phyloP scores from a whole-genome alignment of 805 yeast species.

The Isabelozyma heimii region DNA sequence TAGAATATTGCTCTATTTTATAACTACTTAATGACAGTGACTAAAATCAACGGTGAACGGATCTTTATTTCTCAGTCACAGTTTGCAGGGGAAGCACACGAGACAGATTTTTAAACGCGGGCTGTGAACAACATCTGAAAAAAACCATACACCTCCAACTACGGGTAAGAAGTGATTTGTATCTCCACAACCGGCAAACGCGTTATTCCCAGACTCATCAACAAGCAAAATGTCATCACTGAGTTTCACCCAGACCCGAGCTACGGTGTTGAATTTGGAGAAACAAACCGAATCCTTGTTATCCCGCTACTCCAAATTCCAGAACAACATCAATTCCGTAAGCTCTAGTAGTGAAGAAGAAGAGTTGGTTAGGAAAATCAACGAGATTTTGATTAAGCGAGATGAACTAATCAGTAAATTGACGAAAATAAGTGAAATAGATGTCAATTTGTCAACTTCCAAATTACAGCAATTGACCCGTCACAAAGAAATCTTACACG shows the following conservation, averaged over 20 bases:
- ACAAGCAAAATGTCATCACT: slow-evolving; percentile 28
- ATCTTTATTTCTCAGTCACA: too few relatives aligned
- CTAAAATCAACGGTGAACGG: too few relatives aligned
- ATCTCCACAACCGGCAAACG: too few relatives aligned
- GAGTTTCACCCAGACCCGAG: slow-evolving; percentile 64
- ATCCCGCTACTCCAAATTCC: slow-evolving; percentile 33
- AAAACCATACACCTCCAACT: too few relatives aligned
- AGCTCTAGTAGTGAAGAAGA: slow-evolving; percentile 18
- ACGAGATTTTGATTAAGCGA: slow-evolving; percentile 33
- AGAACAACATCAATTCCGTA: slow-evolving; percentile 10
- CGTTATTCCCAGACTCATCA: too few relatives aligned
- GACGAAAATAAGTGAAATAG: slow-evolving; percentile 54
- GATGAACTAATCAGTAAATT: slow-evolving; percentile 53
- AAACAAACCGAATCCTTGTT: slow-evolving; percentile 63
- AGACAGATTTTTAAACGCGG: too few relatives aligned
- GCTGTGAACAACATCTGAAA: too few relatives aligned
- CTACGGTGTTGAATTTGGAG: slow-evolving; percentile 69
- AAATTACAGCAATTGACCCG: slow-evolving; percentile 79
- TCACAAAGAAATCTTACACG: slow-evolving; percentile 72
- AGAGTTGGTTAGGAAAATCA: slow-evolving; percentile 18
- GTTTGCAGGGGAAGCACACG: too few relatives aligned
- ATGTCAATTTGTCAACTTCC: slow-evolving; percentile 60
- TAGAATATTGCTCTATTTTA: too few relatives aligned
- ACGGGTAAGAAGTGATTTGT: too few relatives aligned
- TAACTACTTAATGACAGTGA: too few relatives aligned